Evolutionary conservation across 78 protist genomes (phyloP).

Genomic region (Cavenderia fasciculata): DNA sequence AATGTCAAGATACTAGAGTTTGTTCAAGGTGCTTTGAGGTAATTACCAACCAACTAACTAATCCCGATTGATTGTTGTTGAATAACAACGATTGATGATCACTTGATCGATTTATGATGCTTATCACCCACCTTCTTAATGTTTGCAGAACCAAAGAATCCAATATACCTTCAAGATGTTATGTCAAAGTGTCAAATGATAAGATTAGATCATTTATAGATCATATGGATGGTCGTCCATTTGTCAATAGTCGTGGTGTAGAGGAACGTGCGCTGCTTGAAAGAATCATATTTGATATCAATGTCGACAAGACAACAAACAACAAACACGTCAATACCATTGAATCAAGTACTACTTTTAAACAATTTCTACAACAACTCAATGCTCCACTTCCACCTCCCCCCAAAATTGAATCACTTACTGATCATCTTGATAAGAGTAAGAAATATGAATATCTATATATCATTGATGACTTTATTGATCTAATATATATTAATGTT

Average conservation of each 20-base stretch:
- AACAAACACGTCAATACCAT: conserved; percentile 7
- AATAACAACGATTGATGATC: too few relatives aligned
- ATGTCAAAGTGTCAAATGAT: conserved; percentile 16
- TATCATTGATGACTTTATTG: too few relatives aligned
- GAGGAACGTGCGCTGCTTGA: conserved; percentile 44
- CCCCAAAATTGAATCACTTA: background rate
- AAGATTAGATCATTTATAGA: conserved; percentile 48
- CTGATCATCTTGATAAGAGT: conserved; percentile 5
- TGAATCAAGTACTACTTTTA: conserved; percentile 35
- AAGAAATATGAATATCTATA: too few relatives aligned
- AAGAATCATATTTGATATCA: background rate
- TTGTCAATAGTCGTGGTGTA: conserved; percentile 48
- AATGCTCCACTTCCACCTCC: conserved; percentile 13
- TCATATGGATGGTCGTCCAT: conserved; percentile 53
- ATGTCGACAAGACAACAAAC: background rate
- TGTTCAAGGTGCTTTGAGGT: conserved; percentile 37
- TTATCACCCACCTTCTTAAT: too few relatives aligned
- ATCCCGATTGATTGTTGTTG: too few relatives aligned
- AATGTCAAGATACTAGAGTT: conserved; percentile 33
- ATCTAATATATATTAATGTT: too few relatives aligned
- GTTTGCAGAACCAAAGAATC: too few relatives aligned
- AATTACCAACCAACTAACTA: too few relatives aligned
- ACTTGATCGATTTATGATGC: too few relatives aligned
- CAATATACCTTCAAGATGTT: conserved; percentile 42
- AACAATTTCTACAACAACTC: conserved; percentile 35